Base-by-base conservation (phyloP, 176 grass and related monocot species). In the Juncus inflexus region DNA sequence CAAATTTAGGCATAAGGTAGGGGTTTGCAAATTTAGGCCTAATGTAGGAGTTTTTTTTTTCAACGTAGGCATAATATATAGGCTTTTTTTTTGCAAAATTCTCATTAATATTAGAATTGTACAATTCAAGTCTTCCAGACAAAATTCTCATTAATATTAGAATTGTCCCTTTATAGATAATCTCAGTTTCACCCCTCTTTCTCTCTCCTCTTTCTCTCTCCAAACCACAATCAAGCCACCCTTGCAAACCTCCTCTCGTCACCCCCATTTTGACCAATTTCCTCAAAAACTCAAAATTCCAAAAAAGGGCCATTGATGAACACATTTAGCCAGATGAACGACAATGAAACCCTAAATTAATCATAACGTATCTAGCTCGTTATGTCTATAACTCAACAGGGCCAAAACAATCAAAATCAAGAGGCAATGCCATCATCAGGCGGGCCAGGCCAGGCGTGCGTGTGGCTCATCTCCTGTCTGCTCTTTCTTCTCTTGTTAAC, bases 111-210 rank as follows among this genome's bases (percentile, higher is more conserved):
- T 28, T 28, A 28, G 19, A 28, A 28, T 28, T 28, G 19, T 28
- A 28, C 19, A 28, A 28, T 35, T 36, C 4, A 47, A 19, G 51
- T 15, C 42, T 69, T 69, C 66, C 47, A 56, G 36, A 69, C 51
- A 40, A 69, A 28, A 28, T 28, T 28, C 19, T 28, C 19, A 28
- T 28, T 28, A 28, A 28, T 28, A 28, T 28, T 28, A 28, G 19
- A 28, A 28, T 28, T 28, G 19, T 40, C 66, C 52, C 49, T 52
- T 69, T 69, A 69, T 69, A 69, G 66, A 37, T 55, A 69, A 55
- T 69, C 66, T 69, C 66, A 41, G 66, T 69, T 69, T 69, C 52
- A 38, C 66, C 11, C 66, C 64, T n/a, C n/a, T n/a, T n/a, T n/a
- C n/a, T n/a, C n/a, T n/a, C n/a, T n/a, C n/a, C 47, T 62, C 40